Conservation (phyloP, 2,329 filamentous ascomycete species). For the Thelonectria discophora region DNA sequence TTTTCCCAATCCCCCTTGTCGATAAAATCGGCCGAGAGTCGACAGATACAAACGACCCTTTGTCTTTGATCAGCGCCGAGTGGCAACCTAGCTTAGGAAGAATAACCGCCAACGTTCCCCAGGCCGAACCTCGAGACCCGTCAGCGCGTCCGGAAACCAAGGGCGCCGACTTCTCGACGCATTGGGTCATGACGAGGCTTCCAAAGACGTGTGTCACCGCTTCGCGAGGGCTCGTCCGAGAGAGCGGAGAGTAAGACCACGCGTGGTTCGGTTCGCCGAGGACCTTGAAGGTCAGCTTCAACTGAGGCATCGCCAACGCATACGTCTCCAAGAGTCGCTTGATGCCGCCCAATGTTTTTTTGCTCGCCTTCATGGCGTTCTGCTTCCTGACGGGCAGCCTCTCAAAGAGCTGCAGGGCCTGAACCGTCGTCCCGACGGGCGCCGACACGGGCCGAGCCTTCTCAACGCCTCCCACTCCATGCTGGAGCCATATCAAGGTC, state of each 20-base stretch:
- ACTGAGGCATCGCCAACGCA: slow-evolving; percentile 70
- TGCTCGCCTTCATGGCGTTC: slow-evolving; percentile 63
- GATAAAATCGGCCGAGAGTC: slow-evolving; percentile 72
- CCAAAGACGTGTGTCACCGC: slow-evolving; percentile 71
- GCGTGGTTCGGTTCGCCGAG: slow-evolving; percentile 59
- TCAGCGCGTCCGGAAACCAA: slow-evolving; percentile 3
- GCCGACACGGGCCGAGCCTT: slow-evolving; percentile 54
- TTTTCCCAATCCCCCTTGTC: slow-evolving; percentile 65
- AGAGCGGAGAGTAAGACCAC: slow-evolving; percentile 71
- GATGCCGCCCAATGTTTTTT: slow-evolving; percentile 65
- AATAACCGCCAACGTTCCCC: slow-evolving; percentile 52
- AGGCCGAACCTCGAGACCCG: background rate
- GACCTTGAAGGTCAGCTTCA: slow-evolving; percentile 69
- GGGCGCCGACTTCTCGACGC: slow-evolving; percentile 52
- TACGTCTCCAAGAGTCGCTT: slow-evolving; percentile 70
- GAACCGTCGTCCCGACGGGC: slow-evolving; percentile 75
- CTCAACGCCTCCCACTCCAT: slow-evolving; percentile 44
- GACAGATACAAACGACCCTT: slow-evolving; percentile 71
- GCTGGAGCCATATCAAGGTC: slow-evolving; percentile 54
- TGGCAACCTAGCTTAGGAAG: slow-evolving; percentile 63
- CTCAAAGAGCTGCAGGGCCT: slow-evolving; percentile 66
- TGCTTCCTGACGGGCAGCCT: slow-evolving; percentile 71
- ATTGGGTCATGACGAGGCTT: slow-evolving; percentile 63
- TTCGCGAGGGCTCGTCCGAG: slow-evolving; percentile 60
- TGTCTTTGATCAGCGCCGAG: slow-evolving; percentile 51